Conservation (phyloP, 2,329 filamentous ascomycete species). For the Beauveria caledonica region DNA sequence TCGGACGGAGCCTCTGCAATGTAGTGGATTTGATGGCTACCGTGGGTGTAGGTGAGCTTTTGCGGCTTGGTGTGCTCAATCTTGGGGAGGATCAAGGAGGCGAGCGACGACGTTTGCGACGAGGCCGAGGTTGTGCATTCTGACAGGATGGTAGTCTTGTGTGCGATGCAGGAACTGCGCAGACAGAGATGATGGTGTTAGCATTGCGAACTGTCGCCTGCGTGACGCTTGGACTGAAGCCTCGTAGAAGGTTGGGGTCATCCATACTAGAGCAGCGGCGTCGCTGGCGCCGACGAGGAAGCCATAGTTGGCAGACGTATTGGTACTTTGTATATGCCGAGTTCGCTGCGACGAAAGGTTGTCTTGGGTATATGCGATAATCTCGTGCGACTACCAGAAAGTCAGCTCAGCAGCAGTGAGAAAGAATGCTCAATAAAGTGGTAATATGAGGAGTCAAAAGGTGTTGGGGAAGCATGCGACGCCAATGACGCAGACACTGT, state of each 20-base stretch:
- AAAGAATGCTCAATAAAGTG: not conserved
- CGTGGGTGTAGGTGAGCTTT: constrained; percentile 92
- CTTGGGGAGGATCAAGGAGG: constrained; percentile 90
- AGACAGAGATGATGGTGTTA: not conserved
- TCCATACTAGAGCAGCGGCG: constrained; percentile 65
- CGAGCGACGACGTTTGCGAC: constrained; percentile 75
- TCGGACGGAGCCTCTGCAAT: constrained; percentile 73
- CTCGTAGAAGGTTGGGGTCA: not conserved
- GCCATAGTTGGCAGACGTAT: constrained; percentile 43
- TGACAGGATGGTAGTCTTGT: constrained; percentile 84
- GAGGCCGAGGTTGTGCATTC: constrained; percentile 86
- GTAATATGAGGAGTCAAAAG: not conserved
- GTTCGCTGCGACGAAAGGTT: not conserved
- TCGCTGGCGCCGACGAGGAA: constrained; percentile 59
- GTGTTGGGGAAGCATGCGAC: not conserved
- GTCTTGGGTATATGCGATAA: not conserved
- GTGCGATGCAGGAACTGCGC: constrained; percentile 79
- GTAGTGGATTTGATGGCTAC: constrained; percentile 90
- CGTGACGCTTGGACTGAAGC: not conserved
- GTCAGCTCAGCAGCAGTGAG: not conserved
- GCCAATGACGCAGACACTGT: not conserved
- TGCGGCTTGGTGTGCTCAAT: constrained; percentile 73
- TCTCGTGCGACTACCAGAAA: not conserved
- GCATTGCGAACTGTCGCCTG: not conserved
- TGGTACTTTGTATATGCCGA: not conserved